Evolutionary conservation across 805 yeast genomes (phyloP), one percentile per base, ranked within the genome.

Genomic region (Myxozyma sirexii): DNA sequence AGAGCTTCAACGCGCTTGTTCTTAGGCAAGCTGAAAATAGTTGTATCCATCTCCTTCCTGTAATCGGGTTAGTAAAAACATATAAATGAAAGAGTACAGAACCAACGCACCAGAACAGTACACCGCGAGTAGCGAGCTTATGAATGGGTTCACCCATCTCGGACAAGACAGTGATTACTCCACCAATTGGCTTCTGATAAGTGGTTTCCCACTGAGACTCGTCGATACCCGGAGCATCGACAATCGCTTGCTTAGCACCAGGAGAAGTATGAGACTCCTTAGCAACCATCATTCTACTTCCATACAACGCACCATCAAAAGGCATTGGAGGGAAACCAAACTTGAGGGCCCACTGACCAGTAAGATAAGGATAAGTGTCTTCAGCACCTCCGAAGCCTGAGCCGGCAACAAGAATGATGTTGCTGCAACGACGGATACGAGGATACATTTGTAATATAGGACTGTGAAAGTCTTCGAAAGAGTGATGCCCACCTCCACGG

Each of bases 71-170:
- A n/a, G n/a, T n/a, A n/a, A n/a, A n/a, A n/a, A n/a, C n/a, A n/a
- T n/a, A n/a, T n/a, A n/a, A n/a, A n/a, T n/a, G n/a, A n/a, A 29
- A 29, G 33, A 29, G 33, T 29, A 29, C 33, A 27, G 8, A 15
- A 33, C 24, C 21, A 31, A 35, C 58, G 2, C 47, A 58, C 99
- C 99, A 94, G 74, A 94, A 85, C 76, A 89, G 74, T 62, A 94
- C 98, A 81, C 97, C 97, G 75, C 99, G 87, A 60, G 99, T 94
- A 31, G 99, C 98, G 68, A 94, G 83, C 80, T 94, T 94, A 78
- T 94, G 99, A 72, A 94, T 94, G 72, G 99, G 99, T 80, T 94
- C 99, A 74, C 99, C 99, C 99, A 94, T 94, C 80, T 94, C 99
- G 17, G 98, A 93, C 74, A 89, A 82, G 63, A 94, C 99, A 57